phyloP scores from a whole-genome alignment of 2,329 filamentous ascomycete genomes.

The Stromatinia cepivora region DNA sequence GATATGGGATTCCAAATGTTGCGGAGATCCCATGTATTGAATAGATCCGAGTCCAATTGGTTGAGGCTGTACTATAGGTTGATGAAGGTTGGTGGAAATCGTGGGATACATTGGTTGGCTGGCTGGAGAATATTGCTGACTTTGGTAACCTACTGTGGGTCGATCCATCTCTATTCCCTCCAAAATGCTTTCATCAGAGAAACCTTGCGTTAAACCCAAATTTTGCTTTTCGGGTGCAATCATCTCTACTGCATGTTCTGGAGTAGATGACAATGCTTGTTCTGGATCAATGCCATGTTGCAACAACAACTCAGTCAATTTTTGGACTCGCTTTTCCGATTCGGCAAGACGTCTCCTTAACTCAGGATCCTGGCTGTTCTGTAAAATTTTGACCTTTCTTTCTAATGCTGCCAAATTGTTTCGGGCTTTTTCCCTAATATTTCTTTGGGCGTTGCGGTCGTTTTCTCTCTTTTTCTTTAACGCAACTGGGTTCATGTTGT shows the following conservation, averaged over 20 bases:
- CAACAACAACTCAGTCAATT: neutral
- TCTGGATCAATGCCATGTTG: neutral
- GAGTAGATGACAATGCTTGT: neutral
- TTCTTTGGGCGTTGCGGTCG: conserved; percentile 10
- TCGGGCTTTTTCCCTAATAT: conserved; percentile 1
- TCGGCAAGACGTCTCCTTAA: neutral
- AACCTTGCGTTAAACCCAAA: neutral
- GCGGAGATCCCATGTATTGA: neutral
- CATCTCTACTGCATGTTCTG: neutral
- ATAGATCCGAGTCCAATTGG: neutral
- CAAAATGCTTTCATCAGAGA: neutral
- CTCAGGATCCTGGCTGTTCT: neutral
- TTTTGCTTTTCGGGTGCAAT: neutral
- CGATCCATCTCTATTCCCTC: neutral
- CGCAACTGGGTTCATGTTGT: conserved; percentile 11
- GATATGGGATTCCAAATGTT: neutral
- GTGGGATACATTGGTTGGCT: neutral
- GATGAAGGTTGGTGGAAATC: neutral
- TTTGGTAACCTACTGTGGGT: neutral
- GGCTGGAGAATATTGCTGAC: neutral
- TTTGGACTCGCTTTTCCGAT: neutral
- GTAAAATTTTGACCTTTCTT: neutral
- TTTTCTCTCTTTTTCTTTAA: conserved; percentile 14
- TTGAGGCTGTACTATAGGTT: neutral
- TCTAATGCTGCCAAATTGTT: neutral